phyloP scores from a whole-genome alignment of 306 rosid genomes.

The Chamaecrista fasciculata region DNA sequence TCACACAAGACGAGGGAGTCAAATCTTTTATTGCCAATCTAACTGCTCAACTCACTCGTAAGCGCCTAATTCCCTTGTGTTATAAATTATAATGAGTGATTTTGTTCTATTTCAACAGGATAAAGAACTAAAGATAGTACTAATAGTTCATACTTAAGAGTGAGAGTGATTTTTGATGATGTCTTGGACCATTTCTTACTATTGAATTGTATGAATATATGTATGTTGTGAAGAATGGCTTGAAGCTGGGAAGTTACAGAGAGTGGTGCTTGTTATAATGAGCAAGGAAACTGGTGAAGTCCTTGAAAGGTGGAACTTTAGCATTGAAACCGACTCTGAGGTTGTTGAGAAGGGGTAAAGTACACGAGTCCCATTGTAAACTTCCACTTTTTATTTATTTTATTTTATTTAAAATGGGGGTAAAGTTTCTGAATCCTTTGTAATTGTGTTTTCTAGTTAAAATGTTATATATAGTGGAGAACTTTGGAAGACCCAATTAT shows the following conservation, averaged over 20 bases:
- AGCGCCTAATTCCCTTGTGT: not conserved
- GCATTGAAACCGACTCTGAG: slow-evolving; percentile 86
- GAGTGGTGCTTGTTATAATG: slow-evolving; percentile 88
- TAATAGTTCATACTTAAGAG: too few relatives aligned
- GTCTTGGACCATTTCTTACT: slow-evolving; percentile 14
- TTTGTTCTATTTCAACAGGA: too few relatives aligned
- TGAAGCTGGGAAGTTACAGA: slow-evolving; percentile 95
- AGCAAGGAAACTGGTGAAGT: slow-evolving; percentile 77
- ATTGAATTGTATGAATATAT: slow-evolving; percentile 17
- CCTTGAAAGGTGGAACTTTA: slow-evolving; percentile 97
- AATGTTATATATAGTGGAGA: too few relatives aligned
- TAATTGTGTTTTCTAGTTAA: too few relatives aligned
- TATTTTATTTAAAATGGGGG: too few relatives aligned
- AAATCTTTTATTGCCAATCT: slow-evolving; percentile 72
- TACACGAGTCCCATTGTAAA: not conserved
- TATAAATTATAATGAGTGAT: too few relatives aligned
- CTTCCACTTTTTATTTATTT: too few relatives aligned
- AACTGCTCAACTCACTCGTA: slow-evolving; percentile 88
- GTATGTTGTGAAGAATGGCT: slow-evolving; percentile 78
- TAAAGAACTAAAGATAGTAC: not conserved
- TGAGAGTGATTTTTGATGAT: not conserved
- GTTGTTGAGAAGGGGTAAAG: slow-evolving; percentile 82
- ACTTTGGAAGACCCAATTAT: too few relatives aligned
- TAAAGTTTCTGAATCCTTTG: too few relatives aligned
- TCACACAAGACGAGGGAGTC: slow-evolving; percentile 90